A percentile compares a stretch with the other conserved stretches of the same genome.
Evolutionary conservation across 176 grass and related monocot genomes (phyloP).

Genomic region (Paspalum vaginatum): DNA sequence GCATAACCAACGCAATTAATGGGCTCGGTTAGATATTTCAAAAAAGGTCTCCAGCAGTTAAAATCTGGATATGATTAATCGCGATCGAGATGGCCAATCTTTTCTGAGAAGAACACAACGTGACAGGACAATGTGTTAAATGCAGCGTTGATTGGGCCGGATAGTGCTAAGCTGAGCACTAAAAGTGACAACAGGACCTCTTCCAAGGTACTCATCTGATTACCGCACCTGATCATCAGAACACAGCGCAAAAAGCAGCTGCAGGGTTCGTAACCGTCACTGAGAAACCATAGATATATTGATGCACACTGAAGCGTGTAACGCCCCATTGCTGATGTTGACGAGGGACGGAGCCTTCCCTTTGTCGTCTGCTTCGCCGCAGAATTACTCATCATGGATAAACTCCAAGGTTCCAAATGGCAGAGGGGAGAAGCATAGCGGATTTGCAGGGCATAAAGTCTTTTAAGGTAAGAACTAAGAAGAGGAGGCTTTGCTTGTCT

Average conservation of each 20-base stretch:
- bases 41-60: constrained; percentile 1
- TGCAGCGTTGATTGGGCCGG: constrained; percentile 14
- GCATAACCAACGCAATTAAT: background rate
- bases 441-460: constrained; percentile 29
- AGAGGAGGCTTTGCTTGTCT: constrained; percentile 46
- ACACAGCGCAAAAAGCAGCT: constrained; percentile 14
- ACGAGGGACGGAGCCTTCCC: constrained; percentile 51
- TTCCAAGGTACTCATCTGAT: background rate
- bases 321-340: constrained; percentile 44
- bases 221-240: constrained; percentile 23
- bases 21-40: constrained; percentile 14
- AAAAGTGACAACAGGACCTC: background rate
- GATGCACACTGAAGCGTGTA: constrained; percentile 38
- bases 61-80: constrained; percentile 1
- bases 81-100: constrained; percentile 15
- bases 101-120: constrained; percentile 19
- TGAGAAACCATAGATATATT: constrained; percentile 17
- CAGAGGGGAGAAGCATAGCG: constrained; percentile 23
- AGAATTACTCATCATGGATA: constrained; percentile 50
- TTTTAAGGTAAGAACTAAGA: constrained; percentile 50
- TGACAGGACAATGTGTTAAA: constrained; percentile 31
- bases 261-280: constrained; percentile 33
- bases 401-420: constrained; percentile 49
- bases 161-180: constrained; percentile 14
- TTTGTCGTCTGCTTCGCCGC: constrained; percentile 45